These are phyloP conservation scores for Aspergillus luchuensis DNA, from an alignment of 2,329 filamentous ascomycete species.

Conservation along the genomic window DNA sequence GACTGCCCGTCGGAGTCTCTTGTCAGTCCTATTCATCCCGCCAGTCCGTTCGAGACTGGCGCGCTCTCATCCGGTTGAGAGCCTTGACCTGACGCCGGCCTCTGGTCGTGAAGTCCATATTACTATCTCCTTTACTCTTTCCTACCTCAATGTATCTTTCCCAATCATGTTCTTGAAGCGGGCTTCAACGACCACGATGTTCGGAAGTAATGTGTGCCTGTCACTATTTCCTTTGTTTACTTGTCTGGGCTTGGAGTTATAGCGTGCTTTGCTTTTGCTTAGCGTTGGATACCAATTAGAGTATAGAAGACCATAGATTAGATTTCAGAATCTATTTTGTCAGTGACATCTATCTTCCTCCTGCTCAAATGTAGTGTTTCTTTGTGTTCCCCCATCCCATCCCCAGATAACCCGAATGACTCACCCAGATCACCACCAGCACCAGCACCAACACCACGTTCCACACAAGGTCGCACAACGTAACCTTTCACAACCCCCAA, in stretches of 20 bases:
- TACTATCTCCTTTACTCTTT: background rate
- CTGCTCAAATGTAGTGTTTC: too few relatives aligned
- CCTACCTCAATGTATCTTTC: too few relatives aligned
- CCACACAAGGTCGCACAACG: too few relatives aligned
- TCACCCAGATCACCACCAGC: too few relatives aligned
- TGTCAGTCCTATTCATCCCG: background rate
- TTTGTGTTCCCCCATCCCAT: too few relatives aligned
- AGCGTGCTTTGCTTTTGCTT: background rate
- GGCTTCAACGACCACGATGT: background rate
- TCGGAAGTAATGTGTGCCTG: background rate
- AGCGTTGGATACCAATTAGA: background rate
- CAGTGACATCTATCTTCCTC: too few relatives aligned
- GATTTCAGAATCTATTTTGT: background rate
- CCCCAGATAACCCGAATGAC: too few relatives aligned
- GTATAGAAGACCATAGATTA: slow-evolving; percentile 1
- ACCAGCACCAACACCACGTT: too few relatives aligned
- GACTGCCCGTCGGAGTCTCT: background rate
- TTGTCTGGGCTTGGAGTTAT: background rate
- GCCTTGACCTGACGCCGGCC: background rate
- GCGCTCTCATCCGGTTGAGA: slow-evolving; percentile 7
- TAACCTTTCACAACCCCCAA: too few relatives aligned
- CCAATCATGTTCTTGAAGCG: background rate
- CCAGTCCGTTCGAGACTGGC: background rate
- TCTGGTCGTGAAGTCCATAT: background rate
- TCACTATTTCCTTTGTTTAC: background rate